Base-by-base conservation (phyloP, 2,329 filamentous ascomycete genomes). In the Teratosphaeria pseudoeucalypti region DNA sequence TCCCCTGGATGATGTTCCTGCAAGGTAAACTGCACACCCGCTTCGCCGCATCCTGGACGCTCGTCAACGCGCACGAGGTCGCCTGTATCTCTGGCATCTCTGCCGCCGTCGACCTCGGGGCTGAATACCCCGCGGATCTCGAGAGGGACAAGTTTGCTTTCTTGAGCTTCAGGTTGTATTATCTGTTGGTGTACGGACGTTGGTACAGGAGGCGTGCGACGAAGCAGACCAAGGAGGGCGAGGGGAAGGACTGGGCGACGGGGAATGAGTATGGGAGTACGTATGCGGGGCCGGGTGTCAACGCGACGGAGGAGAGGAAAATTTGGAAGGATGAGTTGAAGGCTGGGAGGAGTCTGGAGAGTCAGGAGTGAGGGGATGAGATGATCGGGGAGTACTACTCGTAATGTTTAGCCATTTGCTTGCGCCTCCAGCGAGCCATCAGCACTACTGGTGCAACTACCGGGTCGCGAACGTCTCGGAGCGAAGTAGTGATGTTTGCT, bases 1-100 rank as follows among this genome's bases (percentile, higher is more conserved):
- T 90, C 1, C 87, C 87, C 0, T 84, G 84, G 63, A 82, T 90
- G 80, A 87, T 86, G 85, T 81, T 87, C 27, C 78, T 90, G 2
- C 85, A 90, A 63, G 85, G 85, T 0, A 81, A 78, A 62, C 83
- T 82, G 29, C 76, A 78, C 55, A 89, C 86, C 0, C 76, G 79
- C 26, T 89, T 83, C 68, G 86, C 85, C 0, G 83, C 82, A 1
- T 80, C 81, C 6, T 89, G 86, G 86, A 89, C 86, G 0, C 75
- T 89, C 59, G 82, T 88, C 60, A 86, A 86, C 63, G 84, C 84
- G 66, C 84, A 90, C 65, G 87, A 90, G 67, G 78, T 88, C 10
- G 87, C 87, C 1, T 85, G 85, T 59, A 85, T 90, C 56, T 84
- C 81, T 58, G 86, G 87, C 0, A 87, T 89, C 55, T 84, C 85